A percentile compares a stretch with the other conserved stretches of the same genome.
These are phyloP conservation scores for Fusarium praegraminearum DNA, from an alignment of 2,329 filamentous ascomycete genomes.

Conservation along the genomic window DNA sequence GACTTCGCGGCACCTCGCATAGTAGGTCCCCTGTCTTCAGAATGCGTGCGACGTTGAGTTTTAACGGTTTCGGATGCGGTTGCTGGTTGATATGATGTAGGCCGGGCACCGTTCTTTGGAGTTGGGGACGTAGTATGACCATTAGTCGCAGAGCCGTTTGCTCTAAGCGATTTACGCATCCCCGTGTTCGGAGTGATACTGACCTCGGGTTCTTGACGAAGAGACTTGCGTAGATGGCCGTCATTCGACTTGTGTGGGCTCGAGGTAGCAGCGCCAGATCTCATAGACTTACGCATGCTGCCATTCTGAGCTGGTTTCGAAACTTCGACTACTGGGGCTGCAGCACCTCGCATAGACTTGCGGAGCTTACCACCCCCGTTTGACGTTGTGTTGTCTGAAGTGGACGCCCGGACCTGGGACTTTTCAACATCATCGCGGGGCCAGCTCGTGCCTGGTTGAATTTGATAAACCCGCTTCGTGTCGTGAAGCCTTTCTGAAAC, in stretches of 20 bases:
- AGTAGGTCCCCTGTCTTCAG: constrained; percentile 42
- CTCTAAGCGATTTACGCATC: constrained; percentile 45
- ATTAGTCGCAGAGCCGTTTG: constrained; percentile 25
- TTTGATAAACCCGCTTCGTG: constrained; percentile 55
- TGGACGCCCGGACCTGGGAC: constrained; percentile 8
- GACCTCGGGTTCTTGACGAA: constrained; percentile 36
- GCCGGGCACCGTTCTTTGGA: constrained; percentile 38
- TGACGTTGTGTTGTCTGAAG: constrained; percentile 3
- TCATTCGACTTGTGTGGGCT: constrained; percentile 21
- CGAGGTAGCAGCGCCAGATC: constrained; percentile 31
- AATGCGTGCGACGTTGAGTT: constrained; percentile 43
- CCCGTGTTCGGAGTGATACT: constrained; percentile 9
- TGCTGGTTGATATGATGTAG: constrained; percentile 50
- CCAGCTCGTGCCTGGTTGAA: constrained; percentile 52
- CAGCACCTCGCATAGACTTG: constrained; percentile 60
- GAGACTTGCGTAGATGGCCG: constrained; percentile 40
- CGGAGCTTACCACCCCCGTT: constrained; percentile 53
- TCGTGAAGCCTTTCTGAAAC: constrained; percentile 23
- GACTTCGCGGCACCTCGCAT: constrained; percentile 47
- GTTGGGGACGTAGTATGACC: constrained; percentile 10
- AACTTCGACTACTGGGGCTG: constrained; percentile 28
- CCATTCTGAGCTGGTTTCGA: constrained; percentile 26
- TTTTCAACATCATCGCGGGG: constrained; percentile 32
- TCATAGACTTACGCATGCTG: constrained; percentile 53
- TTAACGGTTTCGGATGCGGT: constrained; percentile 27